Evolutionary conservation across 352 stramenopile genomes (phyloP).

Genomic region (Lagenidium sp.): DNA sequence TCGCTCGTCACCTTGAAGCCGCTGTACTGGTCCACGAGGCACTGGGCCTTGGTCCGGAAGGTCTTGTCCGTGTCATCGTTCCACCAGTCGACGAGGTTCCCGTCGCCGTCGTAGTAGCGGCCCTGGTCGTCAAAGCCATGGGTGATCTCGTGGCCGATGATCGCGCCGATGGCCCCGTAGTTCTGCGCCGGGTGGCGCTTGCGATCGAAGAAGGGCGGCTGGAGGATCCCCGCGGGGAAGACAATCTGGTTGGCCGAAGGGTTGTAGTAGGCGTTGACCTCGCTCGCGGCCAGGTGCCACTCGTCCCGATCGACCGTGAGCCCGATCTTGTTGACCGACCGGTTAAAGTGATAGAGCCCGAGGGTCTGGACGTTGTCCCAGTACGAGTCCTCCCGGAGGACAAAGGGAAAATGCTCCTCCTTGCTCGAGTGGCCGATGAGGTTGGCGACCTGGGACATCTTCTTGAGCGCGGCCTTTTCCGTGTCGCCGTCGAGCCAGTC

Average conservation of each 20-base stretch:
- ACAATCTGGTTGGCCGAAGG: slow-evolving; percentile 86
- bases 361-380: slow-evolving; percentile 45
- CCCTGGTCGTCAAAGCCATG: slow-evolving; percentile 94
- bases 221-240: slow-evolving; percentile 93
- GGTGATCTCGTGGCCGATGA: slow-evolving; percentile 95
- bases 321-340: slow-evolving; percentile 26
- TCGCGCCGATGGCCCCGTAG: slow-evolving; percentile 89
- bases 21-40: slow-evolving; percentile 58
- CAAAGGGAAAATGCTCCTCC: slow-evolving; percentile 45
- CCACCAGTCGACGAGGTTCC: slow-evolving; percentile 93
- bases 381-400: slow-evolving; percentile 25
- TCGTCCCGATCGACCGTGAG: slow-evolving; percentile 43
- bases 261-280: slow-evolving; percentile 89
- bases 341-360: slow-evolving; percentile 29
- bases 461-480: slow-evolving; percentile 70
- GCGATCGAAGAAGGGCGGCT: slow-evolving; percentile 90
- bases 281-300: slow-evolving; percentile 90
- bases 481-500: slow-evolving; percentile 88
- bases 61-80: slow-evolving; percentile 68
- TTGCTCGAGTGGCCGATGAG: slow-evolving; percentile 50
- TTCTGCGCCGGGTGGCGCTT: slow-evolving; percentile 83
- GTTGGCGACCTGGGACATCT: slow-evolving; percentile 78
- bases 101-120: slow-evolving; percentile 79
- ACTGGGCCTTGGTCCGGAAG: slow-evolving; percentile 53
- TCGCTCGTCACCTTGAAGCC: slow-evolving; percentile 31